Conservation (phyloP, 2,329 filamentous ascomycete species). For the Teratosphaeria zuluensis region DNA sequence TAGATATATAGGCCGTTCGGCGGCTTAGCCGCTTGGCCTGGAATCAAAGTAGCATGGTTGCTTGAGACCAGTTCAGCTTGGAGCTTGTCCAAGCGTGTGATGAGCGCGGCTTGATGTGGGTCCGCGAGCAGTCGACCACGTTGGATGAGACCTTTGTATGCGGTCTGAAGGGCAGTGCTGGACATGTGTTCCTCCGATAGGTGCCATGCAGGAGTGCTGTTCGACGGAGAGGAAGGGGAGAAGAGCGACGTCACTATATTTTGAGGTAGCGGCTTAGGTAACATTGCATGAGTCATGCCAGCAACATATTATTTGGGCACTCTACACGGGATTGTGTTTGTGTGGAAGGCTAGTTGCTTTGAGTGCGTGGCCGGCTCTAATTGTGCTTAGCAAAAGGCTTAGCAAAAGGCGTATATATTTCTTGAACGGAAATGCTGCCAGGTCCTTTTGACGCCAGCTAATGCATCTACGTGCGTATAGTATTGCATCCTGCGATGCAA, state of each 20-base stretch:
- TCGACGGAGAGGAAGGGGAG: neutral
- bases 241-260: neutral
- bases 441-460: no score
- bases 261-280: neutral
- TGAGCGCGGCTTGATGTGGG: neutral
- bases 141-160: neutral
- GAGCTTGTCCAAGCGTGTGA: neutral
- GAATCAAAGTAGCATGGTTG: neutral
- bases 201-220: neutral
- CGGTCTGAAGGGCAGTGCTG: neutral
- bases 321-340: neutral
- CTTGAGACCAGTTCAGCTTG: neutral
- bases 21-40: neutral
- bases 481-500: no score
- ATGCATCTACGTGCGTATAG: no score
- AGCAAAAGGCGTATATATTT: neutral
- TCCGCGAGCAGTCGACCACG: neutral
- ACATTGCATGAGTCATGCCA: neutral
- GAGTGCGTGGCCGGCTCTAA: no score
- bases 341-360: neutral
- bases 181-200: neutral
- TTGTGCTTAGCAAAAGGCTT: neutral
- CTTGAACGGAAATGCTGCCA: neutral
- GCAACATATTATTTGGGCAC: neutral
- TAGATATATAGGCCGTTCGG: conserved; percentile 56